A percentile compares a stretch with the other conserved stretches of the same genome.
These are phyloP conservation scores for Thielaviopsis populi DNA, from an alignment of 2,329 filamentous ascomycete species.

Conservation along the genomic window DNA sequence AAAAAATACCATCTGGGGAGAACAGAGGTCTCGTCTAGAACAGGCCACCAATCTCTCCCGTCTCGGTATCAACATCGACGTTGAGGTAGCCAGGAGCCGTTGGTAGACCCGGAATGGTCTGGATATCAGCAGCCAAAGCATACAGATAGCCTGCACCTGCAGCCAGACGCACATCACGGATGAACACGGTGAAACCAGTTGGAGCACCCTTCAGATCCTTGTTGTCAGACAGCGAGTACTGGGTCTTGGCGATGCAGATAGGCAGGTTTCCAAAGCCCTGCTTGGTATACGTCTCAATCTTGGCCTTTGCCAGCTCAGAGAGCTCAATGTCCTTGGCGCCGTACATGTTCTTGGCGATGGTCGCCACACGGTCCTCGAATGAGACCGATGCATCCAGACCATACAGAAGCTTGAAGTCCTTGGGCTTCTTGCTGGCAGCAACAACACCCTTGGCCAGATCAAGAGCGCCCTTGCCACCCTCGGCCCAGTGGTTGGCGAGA, in stretches of 20 bases:
- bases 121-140: slow-evolving; percentile 89
- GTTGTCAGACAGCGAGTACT: slow-evolving; percentile 92
- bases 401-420: slow-evolving; percentile 81
- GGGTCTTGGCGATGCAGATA: slow-evolving; percentile 95
- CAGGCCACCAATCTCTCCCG: slow-evolving; percentile 73
- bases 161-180: slow-evolving; percentile 84
- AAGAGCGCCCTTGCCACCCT: slow-evolving; percentile 79
- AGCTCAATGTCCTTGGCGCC: slow-evolving; percentile 82
- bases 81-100: slow-evolving; percentile 93
- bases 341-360: slow-evolving; percentile 87
- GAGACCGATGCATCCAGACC: slow-evolving; percentile 47
- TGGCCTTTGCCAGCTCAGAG: slow-evolving; percentile 84
- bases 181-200: slow-evolving; percentile 84
- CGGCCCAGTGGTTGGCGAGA: slow-evolving; percentile 89
- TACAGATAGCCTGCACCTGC: slow-evolving; percentile 90
- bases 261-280: slow-evolving; percentile 88
- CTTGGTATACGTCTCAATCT: slow-evolving; percentile 85
- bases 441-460: slow-evolving; percentile 81
- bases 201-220: slow-evolving; percentile 88
- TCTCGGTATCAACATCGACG: slow-evolving; percentile 70
- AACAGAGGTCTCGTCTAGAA: slow-evolving; percentile 44
- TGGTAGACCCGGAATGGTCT: slow-evolving; percentile 90
- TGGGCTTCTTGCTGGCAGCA: slow-evolving; percentile 65
- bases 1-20: neutral
- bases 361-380: slow-evolving; percentile 79